Base-by-base conservation (phyloP, 345 rosid genomes). In the Leavenworthia alabamica region DNA sequence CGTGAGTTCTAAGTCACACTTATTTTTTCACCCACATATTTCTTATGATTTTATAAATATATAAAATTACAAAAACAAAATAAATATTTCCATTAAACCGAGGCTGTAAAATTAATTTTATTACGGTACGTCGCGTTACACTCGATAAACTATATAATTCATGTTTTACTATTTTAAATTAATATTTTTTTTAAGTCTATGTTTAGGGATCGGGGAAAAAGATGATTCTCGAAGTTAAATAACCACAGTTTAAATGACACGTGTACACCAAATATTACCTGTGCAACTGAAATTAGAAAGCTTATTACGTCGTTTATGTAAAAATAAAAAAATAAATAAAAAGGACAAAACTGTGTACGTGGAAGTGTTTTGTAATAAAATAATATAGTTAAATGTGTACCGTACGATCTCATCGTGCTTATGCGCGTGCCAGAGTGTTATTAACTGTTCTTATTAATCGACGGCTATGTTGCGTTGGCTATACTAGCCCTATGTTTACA, bases 401-500 rank as follows among this genome's bases (percentile, higher is more conserved):
- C 66, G 77, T 67, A 66, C 69, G 64, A 66, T 73, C 64, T 32
- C 27, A 64, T 26, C 51, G 22, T 2, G 54, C 42, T n/a, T 45
- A 28, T 59, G 35, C 49, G 9, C 27, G 41, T 60, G 74, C 32
- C 68, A 61, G 73, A 55, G 29, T 37, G 32, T 53, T 39, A 55
- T 55, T 56, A 55, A 66, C 63, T 71, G 66, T 64, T 71, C 41
- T 4, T 56, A 26, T 54, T 24, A 63, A 64, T 71, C 70, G 48
- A 71, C 75, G 75, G 75, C 70, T 71, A 26, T 42, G 35, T 50
- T 71, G 64, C 32, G 65, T 70, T 63, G 74, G 59, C 57, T 60
- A 41, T 15, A 45, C 22, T 59, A 52, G 27, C 15, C 61, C 52
- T 67, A 58, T 66, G 72, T 59, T 68, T 58, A 17, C 13, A n/a